Base-by-base conservation (phyloP, 73 alveolate genomes). In the Breviolum minutum region DNA sequence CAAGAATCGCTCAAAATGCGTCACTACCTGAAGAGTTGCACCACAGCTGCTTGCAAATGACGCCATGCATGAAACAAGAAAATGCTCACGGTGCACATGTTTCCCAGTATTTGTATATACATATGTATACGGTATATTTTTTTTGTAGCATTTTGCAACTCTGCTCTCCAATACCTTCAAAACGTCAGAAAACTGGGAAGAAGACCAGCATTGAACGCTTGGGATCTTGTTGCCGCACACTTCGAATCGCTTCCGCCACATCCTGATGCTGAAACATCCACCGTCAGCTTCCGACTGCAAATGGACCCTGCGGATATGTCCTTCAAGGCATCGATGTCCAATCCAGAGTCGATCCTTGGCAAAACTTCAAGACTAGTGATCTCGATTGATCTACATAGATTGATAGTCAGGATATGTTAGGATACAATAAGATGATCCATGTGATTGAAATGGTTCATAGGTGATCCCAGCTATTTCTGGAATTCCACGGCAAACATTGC, bases 261-360 rank as follows among this genome's bases (percentile, higher is more conserved):
- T 93, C 98, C 98, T 92, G 74, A 1, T 40, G 88, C 22, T 7
- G 80, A 17, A 30, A 12, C 54, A 40, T 40, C 54, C 54, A 40
- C 0, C 54, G 54, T 40, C 54, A 40, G 54, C 54, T 26, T 26
- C 7, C 81, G 81, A 19, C 81, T 27, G 66, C 89, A 26, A 26
- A 80, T n/a, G 13, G 64, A 80, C 89, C 64, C 62, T 29, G 64
- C 12, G 66, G 17, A 22, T 17, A 80, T 32, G 66, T 61, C 99
- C 94, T 94, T 94, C 63, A 94, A 85, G 5, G 99, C 99, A 94
- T 94, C 99, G 64, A 94, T 94, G 73, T 94, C 99, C 85, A 94
- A 60, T 30, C 99, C 99, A 11, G 99, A 94, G 86, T 94, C 99
- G 40, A 94, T 94, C 98, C 98, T 92, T 19, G 48, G 74, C 77